Conservation (phyloP, 163 green algal species). For the Chlamydomonas reinhardtii region DNA sequence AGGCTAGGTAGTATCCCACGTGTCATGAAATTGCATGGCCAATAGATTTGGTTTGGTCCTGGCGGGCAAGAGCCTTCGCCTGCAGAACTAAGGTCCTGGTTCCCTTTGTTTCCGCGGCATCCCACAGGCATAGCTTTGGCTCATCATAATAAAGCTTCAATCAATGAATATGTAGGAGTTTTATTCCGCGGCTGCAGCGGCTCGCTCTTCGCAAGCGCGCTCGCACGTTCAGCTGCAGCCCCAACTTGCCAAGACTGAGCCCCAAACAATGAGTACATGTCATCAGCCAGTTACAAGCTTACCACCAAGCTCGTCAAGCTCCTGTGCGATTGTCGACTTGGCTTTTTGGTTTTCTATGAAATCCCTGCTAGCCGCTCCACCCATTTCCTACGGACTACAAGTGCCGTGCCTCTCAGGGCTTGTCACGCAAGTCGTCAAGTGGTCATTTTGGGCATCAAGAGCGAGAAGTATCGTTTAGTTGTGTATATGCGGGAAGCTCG, state of each 20-base stretch:
- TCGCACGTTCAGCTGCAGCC: background rate
- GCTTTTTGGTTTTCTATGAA: constrained; percentile 8
- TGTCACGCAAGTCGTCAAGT: too few species aligned
- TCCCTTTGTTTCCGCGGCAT: background rate
- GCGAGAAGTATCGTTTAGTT: too few species aligned
- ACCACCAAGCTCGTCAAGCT: constrained; percentile 41
- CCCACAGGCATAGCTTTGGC: background rate
- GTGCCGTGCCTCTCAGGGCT: too few species aligned
- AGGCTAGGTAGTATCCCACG: too few species aligned
- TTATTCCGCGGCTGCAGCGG: background rate
- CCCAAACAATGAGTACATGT: too few species aligned
- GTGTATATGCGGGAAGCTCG: too few species aligned
- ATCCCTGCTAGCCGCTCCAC: constrained; percentile 30
- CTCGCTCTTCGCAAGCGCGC: background rate
- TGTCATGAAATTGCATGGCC: too few species aligned
- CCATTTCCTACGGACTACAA: background rate
- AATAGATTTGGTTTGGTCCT: too few species aligned
- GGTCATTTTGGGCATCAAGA: too few species aligned
- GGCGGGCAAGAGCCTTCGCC: too few species aligned
- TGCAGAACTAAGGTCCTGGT: too few species aligned
- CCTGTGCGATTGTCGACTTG: constrained; percentile 1
- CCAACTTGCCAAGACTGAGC: background rate
- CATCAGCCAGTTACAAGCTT: background rate
- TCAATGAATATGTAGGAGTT: background rate
- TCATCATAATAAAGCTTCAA: background rate